Evolutionary conservation across 73 alveolate species (phyloP), one percentile per base, ranked within the genome.

Genomic region (Paramecium sonneborni): DNA sequence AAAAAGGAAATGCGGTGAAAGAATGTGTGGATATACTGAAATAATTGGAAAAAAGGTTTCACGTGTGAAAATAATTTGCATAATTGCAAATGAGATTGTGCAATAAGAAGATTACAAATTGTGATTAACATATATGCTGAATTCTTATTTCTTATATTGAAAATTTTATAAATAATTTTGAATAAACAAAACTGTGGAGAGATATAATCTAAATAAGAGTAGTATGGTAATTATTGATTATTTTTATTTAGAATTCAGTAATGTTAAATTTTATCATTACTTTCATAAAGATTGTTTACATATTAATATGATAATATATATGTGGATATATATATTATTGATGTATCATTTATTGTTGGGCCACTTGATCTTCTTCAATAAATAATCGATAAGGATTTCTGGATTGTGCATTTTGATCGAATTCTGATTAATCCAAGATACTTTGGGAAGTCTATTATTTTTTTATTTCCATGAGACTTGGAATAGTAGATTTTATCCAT

Each of bases 351-450:
- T 72, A 38, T 72, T 72, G 55, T 34, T 35, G 11, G 86, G 86
- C 86, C 86, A 72, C 67, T 72, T 72, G 57, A 72, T 72, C 62
- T 72, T 72, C 26, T 41, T 72, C 26, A 72, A 72, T 72, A 72
- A 37, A 72, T 72, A 72, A 38, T 72, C 86, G 18, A 72, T 72
- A 2, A 72, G 57, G 28, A 72, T 72, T 21, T 72, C 86, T 34
- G 86, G 86, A 30, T 72, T 72, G 10, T 72, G 86, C 57, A 38
- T 37, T 37, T 72, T 72, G 11, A 72, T 15, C 35, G 32, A 38
- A 18, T 72, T 72, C 18, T 32, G 20, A 37, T 32, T 30, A 15
- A 72, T 38, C 86, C 86, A 72, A 3, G 86, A 72, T 18, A 28
- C 55, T 38, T 72, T 72, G 23, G 86, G 86, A 1, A 28, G n/a